Percentiles rank a stretch among this genome's conserved stretches.
Conservation (phyloP, 371 early-diverging fungal genomes). For the Batkoa obscura region DNA sequence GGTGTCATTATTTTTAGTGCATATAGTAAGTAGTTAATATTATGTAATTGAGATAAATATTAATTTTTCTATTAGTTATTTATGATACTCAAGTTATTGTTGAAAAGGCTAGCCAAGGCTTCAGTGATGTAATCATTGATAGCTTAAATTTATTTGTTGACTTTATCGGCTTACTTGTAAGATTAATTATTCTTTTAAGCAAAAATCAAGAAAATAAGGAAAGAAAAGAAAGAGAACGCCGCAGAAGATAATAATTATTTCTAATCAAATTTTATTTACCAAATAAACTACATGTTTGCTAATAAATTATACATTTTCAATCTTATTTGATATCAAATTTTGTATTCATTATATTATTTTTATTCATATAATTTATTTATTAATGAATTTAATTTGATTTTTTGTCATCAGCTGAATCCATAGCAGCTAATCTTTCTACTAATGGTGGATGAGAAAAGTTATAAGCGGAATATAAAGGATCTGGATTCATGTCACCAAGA, state of each 20-base stretch:
- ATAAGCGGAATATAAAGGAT: slow-evolving; percentile 80
- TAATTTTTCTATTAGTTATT: slow-evolving; percentile 11
- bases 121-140: slow-evolving; percentile 13
- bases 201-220: slow-evolving; percentile 8
- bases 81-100: slow-evolving; percentile 29
- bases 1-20: slow-evolving; percentile 19
- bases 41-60: not conserved
- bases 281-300: too few species aligned
- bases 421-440: slow-evolving; percentile 67
- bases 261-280: too few species aligned
- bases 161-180: slow-evolving; percentile 18
- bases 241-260: too few species aligned
- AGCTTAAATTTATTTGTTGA: slow-evolving; percentile 20
- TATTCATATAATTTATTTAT: too few species aligned
- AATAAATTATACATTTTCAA: too few species aligned
- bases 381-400: too few species aligned
- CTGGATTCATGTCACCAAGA: slow-evolving; percentile 70
- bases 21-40: slow-evolving; percentile 7
- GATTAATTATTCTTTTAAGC: slow-evolving; percentile 15
- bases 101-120: slow-evolving; percentile 13
- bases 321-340: too few species aligned
- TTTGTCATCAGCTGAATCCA: slow-evolving; percentile 13
- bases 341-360: too few species aligned
- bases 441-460: slow-evolving; percentile 89
- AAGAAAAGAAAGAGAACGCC: not conserved